Evolutionary conservation across 768 basidiomycete species (phyloP).

Genomic region (Mycena galopus): DNA sequence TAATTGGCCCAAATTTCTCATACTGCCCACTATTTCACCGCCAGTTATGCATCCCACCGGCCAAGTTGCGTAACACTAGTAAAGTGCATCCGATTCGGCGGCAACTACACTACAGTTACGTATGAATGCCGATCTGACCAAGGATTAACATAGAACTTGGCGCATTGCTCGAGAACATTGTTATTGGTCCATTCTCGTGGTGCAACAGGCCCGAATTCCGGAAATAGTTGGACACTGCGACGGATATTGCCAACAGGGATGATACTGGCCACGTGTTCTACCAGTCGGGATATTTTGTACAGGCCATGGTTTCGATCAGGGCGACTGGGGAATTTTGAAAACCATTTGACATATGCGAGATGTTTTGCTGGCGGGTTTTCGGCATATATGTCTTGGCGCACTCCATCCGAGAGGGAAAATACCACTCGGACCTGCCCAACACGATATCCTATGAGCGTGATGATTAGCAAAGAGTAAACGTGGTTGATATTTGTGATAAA

Average conservation of each 20-base stretch:
- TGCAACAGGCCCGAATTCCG: background rate
- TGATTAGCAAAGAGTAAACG: too few species aligned
- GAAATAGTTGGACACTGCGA: background rate
- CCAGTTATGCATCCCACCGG: too few species aligned
- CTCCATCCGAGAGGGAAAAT: background rate
- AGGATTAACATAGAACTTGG: background rate
- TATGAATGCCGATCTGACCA: background rate
- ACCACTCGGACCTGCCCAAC: background rate
- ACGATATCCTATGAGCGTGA: background rate
- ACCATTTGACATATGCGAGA: background rate
- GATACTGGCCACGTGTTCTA: background rate
- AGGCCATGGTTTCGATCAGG: background rate
- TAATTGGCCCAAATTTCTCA: too few species aligned
- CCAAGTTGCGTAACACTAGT: too few species aligned
- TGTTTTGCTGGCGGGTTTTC: background rate
- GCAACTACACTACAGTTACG: background rate
- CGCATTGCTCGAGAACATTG: background rate
- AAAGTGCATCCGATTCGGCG: too few species aligned
- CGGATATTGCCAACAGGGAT: background rate
- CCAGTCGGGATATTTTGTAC: background rate
- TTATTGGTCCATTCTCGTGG: background rate
- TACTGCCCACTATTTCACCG: too few species aligned
- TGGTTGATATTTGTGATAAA: too few species aligned
- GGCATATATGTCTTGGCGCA: background rate
- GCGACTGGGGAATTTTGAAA: background rate